Base-by-base conservation (phyloP, 371 early-diverging fungal genomes). In the Mortierella sp. region DNA sequence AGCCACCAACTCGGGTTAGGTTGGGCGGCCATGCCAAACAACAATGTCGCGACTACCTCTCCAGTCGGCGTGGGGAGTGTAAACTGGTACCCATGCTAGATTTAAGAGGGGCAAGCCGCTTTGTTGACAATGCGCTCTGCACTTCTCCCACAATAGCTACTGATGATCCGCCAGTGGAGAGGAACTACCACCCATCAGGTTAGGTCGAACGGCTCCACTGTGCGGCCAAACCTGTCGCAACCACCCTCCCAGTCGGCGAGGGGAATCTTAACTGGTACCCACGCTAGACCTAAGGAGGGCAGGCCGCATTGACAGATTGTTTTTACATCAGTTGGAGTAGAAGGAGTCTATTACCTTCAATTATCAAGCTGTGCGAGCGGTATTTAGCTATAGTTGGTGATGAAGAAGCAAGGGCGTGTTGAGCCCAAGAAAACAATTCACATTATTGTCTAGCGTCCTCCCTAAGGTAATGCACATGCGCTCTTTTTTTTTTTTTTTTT, bases 1-100 rank as follows among this genome's bases (percentile, higher is more conserved):
- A 47, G 51, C 74, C 64, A 67, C 68, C 61, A 64, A 29, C 72
- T 62, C 68, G 74, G 68, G 74, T 63, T 67, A 66, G 59, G 73
- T 72, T 62, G 55, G 60, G 56, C 68, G 74, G 74, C 61, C 64
- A 68, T 64, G 50, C 64, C 44, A 57, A 73, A 73, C 74, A 73
- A 56, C 74, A 73, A 64, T 60, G 68, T 73, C 68, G 60, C 68
- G 57, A 64, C 74, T 68, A 59, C 60, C 64, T 52, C 68, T 61
- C 68, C 64, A 57, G 53, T 64, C 60, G 74, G 60, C 74, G 60
- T 68, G 74, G 64, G 64, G 64, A 55, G 61, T 15, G 64, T 64
- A 4, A 60, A 64, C 64, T 50, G 64, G 57, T 64, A 45, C 68
- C 74, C 67, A 64, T 57, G 68, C 74, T 64, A 46, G 65, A 60